These are phyloP conservation scores for Triangularia setosa DNA, from an alignment of 2,329 filamentous ascomycete genomes.

Conservation along the genomic window DNA sequence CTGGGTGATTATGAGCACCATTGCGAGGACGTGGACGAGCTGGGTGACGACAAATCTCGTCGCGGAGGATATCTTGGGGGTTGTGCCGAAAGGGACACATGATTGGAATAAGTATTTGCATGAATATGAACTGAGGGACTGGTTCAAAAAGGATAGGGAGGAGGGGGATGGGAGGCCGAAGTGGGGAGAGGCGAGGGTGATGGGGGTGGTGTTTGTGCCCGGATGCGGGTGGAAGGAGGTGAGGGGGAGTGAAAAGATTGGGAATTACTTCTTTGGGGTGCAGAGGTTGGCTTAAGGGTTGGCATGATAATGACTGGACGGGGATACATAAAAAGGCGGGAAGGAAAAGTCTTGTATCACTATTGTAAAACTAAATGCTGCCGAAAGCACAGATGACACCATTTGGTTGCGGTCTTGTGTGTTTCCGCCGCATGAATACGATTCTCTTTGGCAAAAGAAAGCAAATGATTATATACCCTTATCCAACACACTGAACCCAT, in stretches of 20 bases:
- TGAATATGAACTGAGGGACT: conserved; percentile 65
- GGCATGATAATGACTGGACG: not conserved
- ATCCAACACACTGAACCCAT: not conserved
- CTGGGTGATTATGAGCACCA: conserved; percentile 90
- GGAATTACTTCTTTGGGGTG: conserved; percentile 95
- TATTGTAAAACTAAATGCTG: not conserved
- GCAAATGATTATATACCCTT: not conserved
- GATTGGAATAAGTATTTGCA: conserved; percentile 97
- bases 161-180: conserved; percentile 32
- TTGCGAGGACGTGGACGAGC: conserved; percentile 81
- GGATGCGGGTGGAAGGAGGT: conserved; percentile 87
- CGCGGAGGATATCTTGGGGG: conserved; percentile 80
- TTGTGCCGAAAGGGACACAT: conserved; percentile 90
- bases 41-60: conserved; percentile 91
- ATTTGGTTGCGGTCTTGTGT: not conserved
- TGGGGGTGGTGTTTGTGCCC: conserved; percentile 87
- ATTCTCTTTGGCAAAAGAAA: not conserved
- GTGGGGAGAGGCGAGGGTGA: conserved; percentile 60
- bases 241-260: conserved; percentile 73
- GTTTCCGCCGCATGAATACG: not conserved
- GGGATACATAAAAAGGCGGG: not conserved
- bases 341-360: not conserved
- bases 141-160: conserved; percentile 36
- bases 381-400: not conserved
- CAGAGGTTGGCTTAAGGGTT: conserved; percentile 37